A percentile compares a stretch with the other conserved stretches of the same genome.
Evolutionary conservation across 1,284 basidiomycete genomes (phyloP).

Genomic region (Stereum hirsutum): DNA sequence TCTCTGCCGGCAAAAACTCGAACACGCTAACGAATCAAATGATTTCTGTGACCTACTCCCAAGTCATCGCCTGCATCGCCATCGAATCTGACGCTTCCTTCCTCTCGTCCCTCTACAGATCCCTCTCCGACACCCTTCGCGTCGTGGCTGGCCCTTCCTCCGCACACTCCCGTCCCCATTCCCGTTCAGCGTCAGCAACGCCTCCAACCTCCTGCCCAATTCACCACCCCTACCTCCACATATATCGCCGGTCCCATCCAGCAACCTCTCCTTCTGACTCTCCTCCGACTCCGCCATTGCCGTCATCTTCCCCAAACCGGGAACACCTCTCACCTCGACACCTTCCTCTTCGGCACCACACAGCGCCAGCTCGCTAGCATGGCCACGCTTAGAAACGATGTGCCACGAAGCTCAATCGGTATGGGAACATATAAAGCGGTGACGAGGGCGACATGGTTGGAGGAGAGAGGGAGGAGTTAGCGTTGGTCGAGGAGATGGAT

Average conservation of each 20-base stretch:
- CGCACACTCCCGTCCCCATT: slow-evolving; percentile 28
- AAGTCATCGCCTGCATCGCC: slow-evolving; percentile 57
- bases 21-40: slow-evolving; percentile 61
- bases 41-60: slow-evolving; percentile 59
- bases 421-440: too few relatives aligned
- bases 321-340: slow-evolving; percentile 41
- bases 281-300: too few relatives aligned
- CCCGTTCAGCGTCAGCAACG: slow-evolving; percentile 40
- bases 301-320: too few relatives aligned
- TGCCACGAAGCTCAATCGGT: too few relatives aligned
- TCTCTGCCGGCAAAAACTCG: slow-evolving; percentile 64
- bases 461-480: slow-evolving; percentile 61
- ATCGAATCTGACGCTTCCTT: slow-evolving; percentile 66
- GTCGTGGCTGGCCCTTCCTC: slow-evolving; percentile 47
- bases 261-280: slow-evolving; percentile 49
- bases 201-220: slow-evolving; percentile 61
- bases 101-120: slow-evolving; percentile 70
- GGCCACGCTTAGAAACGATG: slow-evolving; percentile 54
- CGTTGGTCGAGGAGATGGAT: slow-evolving; percentile 64
- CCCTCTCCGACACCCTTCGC: slow-evolving; percentile 57
- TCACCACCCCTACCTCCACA: slow-evolving; percentile 72
- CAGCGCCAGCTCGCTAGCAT: slow-evolving; percentile 62
- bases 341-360: slow-evolving; percentile 53
- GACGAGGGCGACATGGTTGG: slow-evolving; percentile 33
- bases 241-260: slow-evolving; percentile 60